These are phyloP conservation scores for Malus orientalis DNA, from an alignment of 306 rosid genomes.

Conservation along the genomic window DNA sequence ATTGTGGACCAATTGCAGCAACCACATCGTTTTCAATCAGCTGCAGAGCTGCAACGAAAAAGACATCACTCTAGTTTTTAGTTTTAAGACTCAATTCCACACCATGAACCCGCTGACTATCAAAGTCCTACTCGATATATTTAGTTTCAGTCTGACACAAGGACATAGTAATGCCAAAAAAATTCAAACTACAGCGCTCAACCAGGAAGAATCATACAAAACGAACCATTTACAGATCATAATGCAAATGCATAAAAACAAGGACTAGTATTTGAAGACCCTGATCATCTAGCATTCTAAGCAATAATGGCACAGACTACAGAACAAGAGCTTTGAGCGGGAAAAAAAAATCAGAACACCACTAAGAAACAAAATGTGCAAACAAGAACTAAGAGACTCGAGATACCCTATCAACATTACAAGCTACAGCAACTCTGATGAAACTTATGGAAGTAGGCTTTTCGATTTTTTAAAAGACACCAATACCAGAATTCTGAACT, in stretches of 20 bases:
- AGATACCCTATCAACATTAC: not conserved
- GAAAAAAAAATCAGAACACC: not conserved
- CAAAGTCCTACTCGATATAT: not conserved
- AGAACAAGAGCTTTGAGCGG: not conserved
- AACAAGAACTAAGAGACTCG: not conserved
- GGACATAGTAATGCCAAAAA: not conserved
- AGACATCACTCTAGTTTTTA: constrained; percentile 9
- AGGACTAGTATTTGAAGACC: not conserved
- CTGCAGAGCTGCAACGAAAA: constrained; percentile 69
- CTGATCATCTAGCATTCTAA: constrained; percentile 1
- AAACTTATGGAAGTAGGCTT: not conserved
- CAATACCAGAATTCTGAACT: not conserved
- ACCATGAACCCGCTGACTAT: not conserved
- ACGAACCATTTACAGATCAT: not conserved
- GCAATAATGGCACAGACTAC: not conserved
- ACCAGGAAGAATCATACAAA: not conserved
- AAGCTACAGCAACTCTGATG: not conserved
- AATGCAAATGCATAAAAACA: not conserved
- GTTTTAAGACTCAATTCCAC: not conserved
- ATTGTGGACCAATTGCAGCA: constrained; percentile 82
- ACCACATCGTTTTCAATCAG: constrained; percentile 69
- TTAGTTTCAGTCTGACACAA: not conserved
- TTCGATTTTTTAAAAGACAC: not conserved
- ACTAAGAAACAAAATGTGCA: not conserved
- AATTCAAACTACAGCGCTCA: not conserved